Evolutionary conservation across 495 filamentous ascomycete species (phyloP).

Genomic region (Lasiosphaeria ovina): DNA sequence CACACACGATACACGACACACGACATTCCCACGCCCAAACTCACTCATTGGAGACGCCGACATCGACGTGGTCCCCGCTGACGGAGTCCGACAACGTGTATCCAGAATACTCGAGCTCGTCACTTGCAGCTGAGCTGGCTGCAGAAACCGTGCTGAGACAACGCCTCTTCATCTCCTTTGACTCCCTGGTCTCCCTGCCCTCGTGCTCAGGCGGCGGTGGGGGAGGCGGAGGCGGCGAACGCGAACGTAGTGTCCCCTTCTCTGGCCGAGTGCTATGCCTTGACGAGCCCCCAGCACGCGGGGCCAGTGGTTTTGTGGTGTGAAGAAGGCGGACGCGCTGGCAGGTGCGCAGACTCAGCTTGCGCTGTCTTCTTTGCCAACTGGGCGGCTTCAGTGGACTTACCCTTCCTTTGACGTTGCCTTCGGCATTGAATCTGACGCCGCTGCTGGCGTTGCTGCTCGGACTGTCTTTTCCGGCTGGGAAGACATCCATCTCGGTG

Average conservation of each 20-base stretch:
- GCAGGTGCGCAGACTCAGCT: not conserved
- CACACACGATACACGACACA: conserved; percentile 65
- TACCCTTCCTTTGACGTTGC: conserved; percentile 43
- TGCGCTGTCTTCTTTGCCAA: not conserved
- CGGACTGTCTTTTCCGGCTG: no score
- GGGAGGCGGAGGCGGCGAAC: not conserved
- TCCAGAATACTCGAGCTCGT: conserved; percentile 40
- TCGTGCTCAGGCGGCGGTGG: not conserved
- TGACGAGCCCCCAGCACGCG: not conserved
- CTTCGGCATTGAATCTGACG: not conserved
- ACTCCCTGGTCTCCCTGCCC: not conserved
- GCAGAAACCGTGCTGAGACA: conserved; percentile 4
- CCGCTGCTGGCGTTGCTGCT: conserved; percentile 4
- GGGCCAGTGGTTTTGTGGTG: conserved; percentile 21
- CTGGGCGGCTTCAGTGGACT: not conserved
- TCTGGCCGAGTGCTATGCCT: not conserved
- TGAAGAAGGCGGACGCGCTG: conserved; percentile 7
- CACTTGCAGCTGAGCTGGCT: not conserved
- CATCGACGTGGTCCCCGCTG: conserved; percentile 47
- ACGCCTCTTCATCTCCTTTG: conserved; percentile 13
- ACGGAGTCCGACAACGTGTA: conserved; percentile 47
- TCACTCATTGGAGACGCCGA: conserved; percentile 93
- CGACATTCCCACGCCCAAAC: conserved; percentile 67
- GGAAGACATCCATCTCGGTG: conserved; percentile 53
- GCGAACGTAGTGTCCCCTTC: no score